Base-by-base conservation (phyloP, 495 filamentous ascomycete genomes). In the Usnea hakonensis region DNA sequence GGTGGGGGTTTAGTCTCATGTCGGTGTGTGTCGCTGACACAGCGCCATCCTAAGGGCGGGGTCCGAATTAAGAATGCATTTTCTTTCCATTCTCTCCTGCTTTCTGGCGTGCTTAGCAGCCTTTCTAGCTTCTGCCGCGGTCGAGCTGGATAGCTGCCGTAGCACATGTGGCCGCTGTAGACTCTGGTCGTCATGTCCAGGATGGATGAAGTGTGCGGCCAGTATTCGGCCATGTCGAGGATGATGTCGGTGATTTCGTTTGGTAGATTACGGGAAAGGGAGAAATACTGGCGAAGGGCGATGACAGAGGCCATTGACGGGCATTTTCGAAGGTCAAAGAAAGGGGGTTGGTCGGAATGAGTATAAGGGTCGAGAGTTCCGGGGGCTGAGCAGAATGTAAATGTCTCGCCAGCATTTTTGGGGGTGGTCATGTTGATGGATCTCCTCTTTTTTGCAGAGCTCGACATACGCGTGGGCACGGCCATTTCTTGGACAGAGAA, bases 151-250 rank as follows among this genome's bases (percentile, higher is more conserved):
- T 52, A 52, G 43, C 33, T 48, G 21, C 58, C 58, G 13, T 61
- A 52, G 53, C 38, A 35, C 58, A 61, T 37, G 44, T 37, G 21
- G 38, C 32, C 46, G 33, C 58, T 61, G 35, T 53, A 54, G 13
- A 61, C 58, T 33, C 48, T 38, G 26, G 58, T 76, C n/a, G 52
- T 57, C 28, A 48, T 62, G 6, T 63, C 44, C 10, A 61, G 36
- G 26, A 32, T 57, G 7, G 71, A 69, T 5, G 75, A 71, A 0
- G 78, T 76, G 58, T 80, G 78, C 0, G 82, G 80, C 88, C 88
- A 91, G 68, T 90, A 90, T 70, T 89, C 87, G 26, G 87, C 87
- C 43, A 74, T 70, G 67, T 90, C 87, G 57, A 89, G 67, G 38
- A 91, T 83, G 56, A 75, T 71, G 70, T 90, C 85, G n/a, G 89